These are phyloP conservation scores for Sporothrix euskadiensis DNA, from an alignment of 2,329 filamentous ascomycete species.

Conservation along the genomic window DNA sequence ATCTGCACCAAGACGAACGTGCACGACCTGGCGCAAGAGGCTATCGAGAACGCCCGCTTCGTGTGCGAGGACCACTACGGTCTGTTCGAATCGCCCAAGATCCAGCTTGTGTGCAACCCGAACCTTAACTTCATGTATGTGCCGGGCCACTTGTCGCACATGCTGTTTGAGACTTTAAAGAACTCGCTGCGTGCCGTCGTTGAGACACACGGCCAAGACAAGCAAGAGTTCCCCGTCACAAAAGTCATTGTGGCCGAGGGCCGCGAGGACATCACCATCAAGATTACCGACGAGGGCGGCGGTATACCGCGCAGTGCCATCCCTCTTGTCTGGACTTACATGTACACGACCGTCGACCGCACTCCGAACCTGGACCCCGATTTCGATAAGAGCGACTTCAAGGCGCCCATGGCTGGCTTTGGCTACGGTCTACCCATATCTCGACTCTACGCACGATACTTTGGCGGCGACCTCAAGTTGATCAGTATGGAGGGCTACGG, in stretches of 20 bases:
- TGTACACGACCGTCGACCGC: slow-evolving; percentile 98
- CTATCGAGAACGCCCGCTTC: slow-evolving; percentile 98
- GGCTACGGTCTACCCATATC: slow-evolving; percentile 97
- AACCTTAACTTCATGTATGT: slow-evolving; percentile 99
- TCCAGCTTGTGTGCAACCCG: slow-evolving; percentile 93
- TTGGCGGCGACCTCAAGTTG: slow-evolving; percentile 93
- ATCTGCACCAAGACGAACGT: slow-evolving; percentile 99
- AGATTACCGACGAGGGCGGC: slow-evolving; percentile 94
- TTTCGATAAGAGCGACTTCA: slow-evolving; percentile 99
- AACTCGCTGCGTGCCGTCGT: slow-evolving; percentile 97
- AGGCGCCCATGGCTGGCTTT: slow-evolving; percentile 98
- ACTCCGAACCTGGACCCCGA: slow-evolving; percentile 94
- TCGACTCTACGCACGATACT: slow-evolving; percentile 91
- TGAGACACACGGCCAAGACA: slow-evolving; percentile 90
- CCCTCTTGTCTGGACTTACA: slow-evolving; percentile 99
- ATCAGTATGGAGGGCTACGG: slow-evolving; percentile 99
- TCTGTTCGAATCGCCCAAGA: slow-evolving; percentile 91
- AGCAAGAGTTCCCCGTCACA: slow-evolving; percentile 92
- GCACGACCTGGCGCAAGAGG: slow-evolving; percentile 88
- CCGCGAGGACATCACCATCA: slow-evolving; percentile 98
- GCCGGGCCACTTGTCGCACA: slow-evolving; percentile 96
- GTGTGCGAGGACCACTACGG: slow-evolving; percentile 99
- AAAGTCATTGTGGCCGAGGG: slow-evolving; percentile 98
- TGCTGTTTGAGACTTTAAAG: slow-evolving; percentile 99
- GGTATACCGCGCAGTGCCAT: slow-evolving; percentile 92